Evolutionary conservation across 768 basidiomycete genomes (phyloP).

Genomic region (Pisolithus sp.): DNA sequence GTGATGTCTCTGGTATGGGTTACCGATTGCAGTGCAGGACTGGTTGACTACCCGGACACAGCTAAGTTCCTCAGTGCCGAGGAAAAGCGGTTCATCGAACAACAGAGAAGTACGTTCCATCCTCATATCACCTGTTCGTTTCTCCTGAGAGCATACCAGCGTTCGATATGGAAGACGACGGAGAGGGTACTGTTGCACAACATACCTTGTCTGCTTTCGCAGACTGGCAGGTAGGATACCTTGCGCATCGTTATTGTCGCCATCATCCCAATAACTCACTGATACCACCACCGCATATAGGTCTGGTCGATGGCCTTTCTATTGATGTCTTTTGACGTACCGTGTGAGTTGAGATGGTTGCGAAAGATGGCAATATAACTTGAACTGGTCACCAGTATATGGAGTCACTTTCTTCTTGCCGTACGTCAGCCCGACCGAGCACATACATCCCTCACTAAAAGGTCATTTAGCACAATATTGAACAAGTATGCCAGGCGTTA

Average conservation of each 20-base stretch:
- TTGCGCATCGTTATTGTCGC: no score
- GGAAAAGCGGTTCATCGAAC: constrained; percentile 49
- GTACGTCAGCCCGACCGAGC: constrained; percentile 34
- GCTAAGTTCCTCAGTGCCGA: constrained; percentile 59
- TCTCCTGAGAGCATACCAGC: constrained; percentile 28
- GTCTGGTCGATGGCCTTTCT: constrained; percentile 25
- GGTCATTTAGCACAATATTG: background rate
- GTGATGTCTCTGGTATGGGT: background rate
- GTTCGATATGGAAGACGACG: constrained; percentile 61
- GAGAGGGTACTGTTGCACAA: constrained; percentile 45
- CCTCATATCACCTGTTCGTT: background rate
- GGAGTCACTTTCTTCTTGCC: constrained; percentile 68
- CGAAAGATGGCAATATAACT: background rate
- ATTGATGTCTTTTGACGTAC: constrained; percentile 52
- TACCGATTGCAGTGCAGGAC: constrained; percentile 28
- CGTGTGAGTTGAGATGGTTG: constrained; percentile 38
- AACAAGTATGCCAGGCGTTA: background rate
- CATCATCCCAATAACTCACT: background rate
- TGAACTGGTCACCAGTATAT: constrained; percentile 39
- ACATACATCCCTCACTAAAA: background rate
- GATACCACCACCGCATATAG: background rate
- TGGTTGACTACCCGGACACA: constrained; percentile 57
- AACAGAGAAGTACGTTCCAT: constrained; percentile 46
- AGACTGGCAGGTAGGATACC: constrained; percentile 51
- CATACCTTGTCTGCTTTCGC: constrained; percentile 45